Conservation (phyloP, 1,139 yeast species). For the Diutina mesorugosa region DNA sequence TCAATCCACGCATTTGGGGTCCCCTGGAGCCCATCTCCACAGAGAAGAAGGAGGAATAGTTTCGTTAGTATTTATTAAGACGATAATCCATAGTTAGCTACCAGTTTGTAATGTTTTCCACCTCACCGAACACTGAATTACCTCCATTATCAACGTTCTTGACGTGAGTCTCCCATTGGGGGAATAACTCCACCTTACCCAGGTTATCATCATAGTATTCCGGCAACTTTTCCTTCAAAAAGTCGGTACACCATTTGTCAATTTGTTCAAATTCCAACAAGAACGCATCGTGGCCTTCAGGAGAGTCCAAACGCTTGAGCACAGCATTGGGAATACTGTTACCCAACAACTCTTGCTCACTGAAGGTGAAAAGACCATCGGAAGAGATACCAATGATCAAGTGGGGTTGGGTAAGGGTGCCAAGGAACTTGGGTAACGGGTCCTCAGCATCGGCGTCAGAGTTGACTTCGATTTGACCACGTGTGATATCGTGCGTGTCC, state of each 20-base stretch:
- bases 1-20: constrained; percentile 16
- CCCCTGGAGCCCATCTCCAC: not conserved
- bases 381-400: constrained; percentile 80
- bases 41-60: not conserved
- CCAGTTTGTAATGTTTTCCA: constrained; percentile 87
- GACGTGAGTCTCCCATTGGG: constrained; percentile 35
- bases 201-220: constrained; percentile 35
- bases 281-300: constrained; percentile 98
- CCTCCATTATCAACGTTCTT: constrained; percentile 32
- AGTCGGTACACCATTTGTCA: constrained; percentile 55
- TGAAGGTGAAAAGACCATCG: constrained; percentile 84
- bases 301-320: constrained; percentile 66
- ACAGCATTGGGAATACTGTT: constrained; percentile 56
- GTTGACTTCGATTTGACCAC: constrained; percentile 45
- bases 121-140: constrained; percentile 85
- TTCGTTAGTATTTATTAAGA: not conserved
- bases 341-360: constrained; percentile 82
- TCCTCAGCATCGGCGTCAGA: constrained; percentile 17
- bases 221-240: constrained; percentile 43
- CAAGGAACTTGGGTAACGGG: constrained; percentile 29
- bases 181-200: constrained; percentile 38
- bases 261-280: constrained; percentile 77
- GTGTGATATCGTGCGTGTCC: constrained; percentile 87
- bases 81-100: constrained; percentile 11
- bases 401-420: constrained; percentile 47